Conservation (phyloP, 371 early-diverging fungal genomes). For the Mucor saturninus region DNA sequence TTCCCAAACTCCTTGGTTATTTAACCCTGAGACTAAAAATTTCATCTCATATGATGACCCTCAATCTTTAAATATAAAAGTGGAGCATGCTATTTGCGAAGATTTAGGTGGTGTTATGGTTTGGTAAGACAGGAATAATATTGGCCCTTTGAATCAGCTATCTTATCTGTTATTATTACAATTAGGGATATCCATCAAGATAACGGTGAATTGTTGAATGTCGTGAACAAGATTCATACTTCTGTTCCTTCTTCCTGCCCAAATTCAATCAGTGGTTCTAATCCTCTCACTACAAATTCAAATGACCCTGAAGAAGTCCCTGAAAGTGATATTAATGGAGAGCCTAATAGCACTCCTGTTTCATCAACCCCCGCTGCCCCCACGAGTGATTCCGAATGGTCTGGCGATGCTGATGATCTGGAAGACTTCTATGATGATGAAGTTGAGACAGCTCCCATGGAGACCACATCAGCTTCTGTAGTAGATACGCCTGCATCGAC, state of each 20-base stretch:
- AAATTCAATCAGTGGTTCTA: neutral
- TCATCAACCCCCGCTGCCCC: neutral
- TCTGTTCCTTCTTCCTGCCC: conserved; percentile 3
- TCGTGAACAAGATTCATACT: conserved; percentile 44
- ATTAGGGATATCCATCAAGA: conserved; percentile 57
- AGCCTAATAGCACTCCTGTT: too few species aligned
- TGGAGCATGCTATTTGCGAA: conserved; percentile 55
- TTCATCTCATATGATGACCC: conserved; percentile 75
- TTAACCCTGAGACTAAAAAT: conserved; percentile 54
- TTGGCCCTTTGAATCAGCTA: neutral
- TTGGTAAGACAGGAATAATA: conserved; percentile 49
- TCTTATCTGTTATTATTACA: neutral
- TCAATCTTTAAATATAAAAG: conserved; percentile 59
- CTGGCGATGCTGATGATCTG: neutral
- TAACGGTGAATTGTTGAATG: conserved; percentile 58
- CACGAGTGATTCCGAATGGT: too few species aligned
- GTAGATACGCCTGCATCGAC: neutral
- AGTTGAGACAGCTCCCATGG: neutral
- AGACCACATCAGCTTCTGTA: neutral
- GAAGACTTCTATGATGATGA: conserved; percentile 13
- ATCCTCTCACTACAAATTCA: neutral
- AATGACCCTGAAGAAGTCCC: neutral
- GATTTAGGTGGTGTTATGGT: conserved; percentile 69
- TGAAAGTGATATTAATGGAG: neutral
- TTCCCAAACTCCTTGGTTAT: conserved; percentile 76